These are phyloP conservation scores for Leishmania gerbilli DNA, from an alignment of 208 protist genomes.

Conservation along the genomic window DNA sequence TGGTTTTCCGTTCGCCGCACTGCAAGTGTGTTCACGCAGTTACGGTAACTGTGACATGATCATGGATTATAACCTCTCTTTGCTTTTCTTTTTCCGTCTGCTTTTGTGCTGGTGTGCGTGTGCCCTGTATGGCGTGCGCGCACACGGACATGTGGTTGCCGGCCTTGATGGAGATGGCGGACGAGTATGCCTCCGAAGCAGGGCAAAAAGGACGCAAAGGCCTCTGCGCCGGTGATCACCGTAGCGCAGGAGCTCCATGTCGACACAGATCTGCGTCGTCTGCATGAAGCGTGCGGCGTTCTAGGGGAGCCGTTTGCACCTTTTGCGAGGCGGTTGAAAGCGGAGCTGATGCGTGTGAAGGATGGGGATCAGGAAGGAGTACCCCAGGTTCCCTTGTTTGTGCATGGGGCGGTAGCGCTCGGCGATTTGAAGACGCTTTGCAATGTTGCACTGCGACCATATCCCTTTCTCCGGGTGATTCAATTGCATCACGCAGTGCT, in stretches of 20 bases:
- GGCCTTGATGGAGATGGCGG: not conserved
- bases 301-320: slow-evolving; percentile 59
- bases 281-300: slow-evolving; percentile 53
- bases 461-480: slow-evolving; percentile 77
- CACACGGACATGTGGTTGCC: not conserved
- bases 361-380: slow-evolving; percentile 77
- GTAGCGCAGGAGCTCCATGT: slow-evolving; percentile 73
- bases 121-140: not conserved
- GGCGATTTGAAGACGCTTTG: slow-evolving; percentile 56
- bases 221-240: slow-evolving; percentile 41
- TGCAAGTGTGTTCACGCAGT: no score
- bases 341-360: slow-evolving; percentile 72
- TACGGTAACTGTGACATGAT: not conserved
- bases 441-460: slow-evolving; percentile 55
- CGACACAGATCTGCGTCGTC: slow-evolving; percentile 69
- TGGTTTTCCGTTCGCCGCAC: not conserved
- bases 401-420: slow-evolving; percentile 51
- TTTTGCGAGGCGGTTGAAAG: slow-evolving; percentile 74
- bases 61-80: not conserved
- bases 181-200: slow-evolving; percentile 27
- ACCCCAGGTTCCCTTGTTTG: slow-evolving; percentile 78
- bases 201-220: slow-evolving; percentile 38
- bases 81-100: not conserved
- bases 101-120: not conserved
- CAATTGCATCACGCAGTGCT: slow-evolving; percentile 71